Conservation (phyloP, 345 rosid genomes). For the Populus simonii region DNA sequence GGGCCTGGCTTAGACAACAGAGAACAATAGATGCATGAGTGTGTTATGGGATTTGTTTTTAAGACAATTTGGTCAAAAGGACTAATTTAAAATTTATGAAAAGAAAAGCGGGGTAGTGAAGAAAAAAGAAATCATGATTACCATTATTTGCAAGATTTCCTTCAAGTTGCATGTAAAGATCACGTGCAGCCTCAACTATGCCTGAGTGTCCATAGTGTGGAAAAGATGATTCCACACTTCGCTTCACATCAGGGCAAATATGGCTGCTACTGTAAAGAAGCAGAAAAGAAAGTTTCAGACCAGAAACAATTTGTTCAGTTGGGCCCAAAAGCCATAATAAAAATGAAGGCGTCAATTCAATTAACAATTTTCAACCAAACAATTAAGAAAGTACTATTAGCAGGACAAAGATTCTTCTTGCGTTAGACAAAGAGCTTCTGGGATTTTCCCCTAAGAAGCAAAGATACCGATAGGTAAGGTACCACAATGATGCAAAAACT, state of each 20-base stretch:
- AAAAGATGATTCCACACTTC: slow-evolving; percentile 47
- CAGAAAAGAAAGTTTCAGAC: slow-evolving; percentile 12
- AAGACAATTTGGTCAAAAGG: background rate
- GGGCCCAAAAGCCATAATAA: background rate
- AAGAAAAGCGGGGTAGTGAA: background rate
- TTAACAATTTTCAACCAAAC: background rate
- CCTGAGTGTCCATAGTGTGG: slow-evolving; percentile 85
- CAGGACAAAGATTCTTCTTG: background rate
- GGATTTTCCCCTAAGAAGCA: background rate
- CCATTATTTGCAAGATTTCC: slow-evolving; percentile 50
- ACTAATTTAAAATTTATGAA: background rate
- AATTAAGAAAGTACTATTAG: background rate
- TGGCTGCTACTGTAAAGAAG: slow-evolving; percentile 37
- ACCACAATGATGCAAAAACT: background rate
- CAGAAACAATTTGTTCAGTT: background rate
- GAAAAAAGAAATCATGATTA: slow-evolving; percentile 9
- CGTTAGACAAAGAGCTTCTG: background rate
- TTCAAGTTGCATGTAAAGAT: slow-evolving; percentile 77
- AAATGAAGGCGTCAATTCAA: background rate
- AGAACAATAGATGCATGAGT: background rate
- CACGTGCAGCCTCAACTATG: slow-evolving; percentile 79
- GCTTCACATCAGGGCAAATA: slow-evolving; percentile 34
- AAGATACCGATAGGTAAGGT: background rate
- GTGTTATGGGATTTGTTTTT: background rate
- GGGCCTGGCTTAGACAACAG: background rate